Base-by-base conservation (phyloP, 2,329 filamentous ascomycete genomes). In the Phaeosphaeriaceae sp. region DNA sequence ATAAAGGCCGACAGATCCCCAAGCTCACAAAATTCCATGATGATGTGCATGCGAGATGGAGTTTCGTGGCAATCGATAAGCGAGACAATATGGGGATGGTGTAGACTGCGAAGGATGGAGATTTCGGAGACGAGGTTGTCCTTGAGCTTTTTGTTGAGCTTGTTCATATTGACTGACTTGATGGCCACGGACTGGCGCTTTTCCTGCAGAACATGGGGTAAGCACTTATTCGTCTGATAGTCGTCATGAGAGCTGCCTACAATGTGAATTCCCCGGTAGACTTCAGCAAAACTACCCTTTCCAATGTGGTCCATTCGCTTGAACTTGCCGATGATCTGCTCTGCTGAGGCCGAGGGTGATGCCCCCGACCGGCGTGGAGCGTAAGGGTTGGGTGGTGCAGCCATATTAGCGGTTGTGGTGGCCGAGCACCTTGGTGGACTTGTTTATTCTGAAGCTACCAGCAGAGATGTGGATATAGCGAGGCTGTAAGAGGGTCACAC, bases 1-100 rank as follows among this genome's bases (percentile, higher is more conserved):
- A 99, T 97, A 75, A 99, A 97, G 45, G 93, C 82, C 9, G 94
- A 96, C 50, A 99, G 77, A 70, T 99, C 94, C 17, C 94, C 93
- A 33, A 99, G 83, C 70, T 96, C 91, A 77, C 94, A 97, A 76
- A 95, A 97, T 77, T 99, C 94, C 93, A 97, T 99, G 56, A 97
- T 87, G 50, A 99, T 83, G 76, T 99, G 94, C 76, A 97, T 97
- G 68, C 96, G 90, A 17, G 87, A 87, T 3, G 85, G 79, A 0
- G 90, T 88, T 74, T 97, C 92, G 73, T 93, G 83, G 77, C 92
- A 97, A 76, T 96, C 91, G 78, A 97, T 92, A 39, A 99, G 87
- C 62, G 92, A 90, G 60, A 97, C 94, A 63, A 99, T 97, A 71
- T 99, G 94, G 21, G 94, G 94, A 75, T 99, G 94, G 51, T 94